Base-by-base conservation (phyloP, 129 eudicot genomes). In the Flaveria brownii region DNA sequence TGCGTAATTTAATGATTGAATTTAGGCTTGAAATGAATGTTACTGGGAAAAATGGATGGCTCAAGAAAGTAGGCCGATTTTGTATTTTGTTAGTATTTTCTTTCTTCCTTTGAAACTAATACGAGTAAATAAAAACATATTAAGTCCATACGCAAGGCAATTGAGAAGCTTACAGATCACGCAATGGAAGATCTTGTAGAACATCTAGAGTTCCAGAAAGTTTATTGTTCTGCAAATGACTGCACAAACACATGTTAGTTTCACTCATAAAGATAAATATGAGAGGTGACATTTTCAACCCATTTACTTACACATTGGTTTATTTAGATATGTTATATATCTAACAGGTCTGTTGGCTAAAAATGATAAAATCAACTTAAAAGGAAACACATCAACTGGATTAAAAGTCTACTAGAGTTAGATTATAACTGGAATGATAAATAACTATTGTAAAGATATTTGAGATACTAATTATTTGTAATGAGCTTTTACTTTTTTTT, bases 191-290 rank as follows among this genome's bases (percentile, higher is more conserved):
- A 85, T 88, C 93, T 76, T 94, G 91, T 56, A 94, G 85, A 78
- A 94, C 93, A 82, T 87, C 96, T 50, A 94, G 90, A 45, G 93
- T 86, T 76, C 98, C 98, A 13, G 97, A 88, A 51, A 94, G 93
- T 82, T 91, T 87, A 86, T 94, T 94, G 80, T 89, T 81, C 93
- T 94, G 98, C 92, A 94, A 76, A 88, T 87, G 97, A 64, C 98
- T 94, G 98, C 71, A 71, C 65, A 85, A 15, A 30, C 74, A 75
- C 72, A 80, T 69, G 72, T 80, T 55, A 86, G 84, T 56, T 70
- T 65, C 64, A 64, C 47, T 78, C 36, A 18, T 9, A 68, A 16
- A 50, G 39, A 42, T 22, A 73, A 51, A 51, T 22, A 1, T 46
- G 23, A 9, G 22, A 15, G 49, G 42, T 56, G 45, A 25, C 45